These are phyloP conservation scores for Lecanosticta acicola DNA, from an alignment of 2,329 filamentous ascomycete species.

Conservation along the genomic window DNA sequence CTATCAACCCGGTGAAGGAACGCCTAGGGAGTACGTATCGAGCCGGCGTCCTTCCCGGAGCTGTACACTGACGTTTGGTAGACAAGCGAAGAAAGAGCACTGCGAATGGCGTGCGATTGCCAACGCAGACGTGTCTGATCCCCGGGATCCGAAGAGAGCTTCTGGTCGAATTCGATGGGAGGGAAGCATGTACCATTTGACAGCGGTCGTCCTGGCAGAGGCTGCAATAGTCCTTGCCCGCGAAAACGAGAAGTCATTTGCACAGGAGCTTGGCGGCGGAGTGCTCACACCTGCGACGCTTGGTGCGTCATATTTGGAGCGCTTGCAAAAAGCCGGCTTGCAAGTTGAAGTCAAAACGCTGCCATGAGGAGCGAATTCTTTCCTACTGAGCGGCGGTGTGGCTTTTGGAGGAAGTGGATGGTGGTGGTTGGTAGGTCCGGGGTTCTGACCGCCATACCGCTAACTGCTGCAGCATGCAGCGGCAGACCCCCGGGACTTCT, in stretches of 20 bases:
- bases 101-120: constrained; percentile 61
- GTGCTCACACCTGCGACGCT: constrained; percentile 67
- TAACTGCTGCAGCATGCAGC: background rate
- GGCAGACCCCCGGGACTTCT: constrained; percentile 1
- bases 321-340: constrained; percentile 57
- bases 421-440: constrained; percentile 7
- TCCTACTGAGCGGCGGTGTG: constrained; percentile 5
- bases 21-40: constrained; percentile 38
- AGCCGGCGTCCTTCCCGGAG: background rate
- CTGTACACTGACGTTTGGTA: constrained; percentile 34
- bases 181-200: constrained; percentile 63
- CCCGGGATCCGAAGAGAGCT: constrained; percentile 46
- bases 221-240: constrained; percentile 61
- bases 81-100: constrained; percentile 51
- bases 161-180: constrained; percentile 51
- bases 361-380: constrained; percentile 22
- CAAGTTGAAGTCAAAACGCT: constrained; percentile 48
- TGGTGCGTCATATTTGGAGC: constrained; percentile 61
- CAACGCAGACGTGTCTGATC: constrained; percentile 50
- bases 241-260: constrained; percentile 46
- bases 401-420: constrained; percentile 10
- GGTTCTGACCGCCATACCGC: constrained; percentile 11
- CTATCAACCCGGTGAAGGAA: constrained; percentile 48
- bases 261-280: constrained; percentile 56
- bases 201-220: constrained; percentile 58